Evolutionary conservation across 768 basidiomycete genomes (phyloP), one percentile per base, ranked within the genome.

Genomic region (Suillus lakei): DNA sequence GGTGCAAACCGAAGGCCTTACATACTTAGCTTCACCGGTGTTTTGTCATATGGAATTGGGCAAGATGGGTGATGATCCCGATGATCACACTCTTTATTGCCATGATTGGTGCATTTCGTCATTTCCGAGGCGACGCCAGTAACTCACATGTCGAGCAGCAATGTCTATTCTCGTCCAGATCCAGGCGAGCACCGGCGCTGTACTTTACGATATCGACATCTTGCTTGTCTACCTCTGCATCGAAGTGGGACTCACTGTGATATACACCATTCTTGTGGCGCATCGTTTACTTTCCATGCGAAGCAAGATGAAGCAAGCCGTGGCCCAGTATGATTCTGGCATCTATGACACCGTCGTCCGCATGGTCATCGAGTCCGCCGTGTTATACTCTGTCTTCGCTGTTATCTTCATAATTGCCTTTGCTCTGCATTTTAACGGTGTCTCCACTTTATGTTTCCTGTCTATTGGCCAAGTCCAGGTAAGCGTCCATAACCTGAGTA

Each of bases 311-410:
- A 34, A 32, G n/a, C 60, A 54, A 2, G 38, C 56, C 28, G 56
- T 73, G 3, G 78, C 65, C 38, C 62, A 30, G 4, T 65, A 67
- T 50, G 62, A 71, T 32, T 8, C 69, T 34, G 62, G 59, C 26
- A 58, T 63, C 8, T 82, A 80, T 61, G 66, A 73, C 9, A 67
- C 62, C 4, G 71, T 78, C 0, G 64, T 69, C 1, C 65, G 71
- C 26, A 79, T 82, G 73, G 60, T 80, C 16, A 63, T 82, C 63
- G 81, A 82, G 61, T 78, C 77, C 12, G 77, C 80, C 3, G 64
- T 73, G 1, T 58, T 74, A 18, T 79, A 79, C 60, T 60, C 75
- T 1, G 51, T 67, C 2, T 63, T 74, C 30, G 71, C 68, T 15
- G 43, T 80, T 18, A 55, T 78, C 21, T 81, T 79, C 64, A 66